A percentile compares a stretch with the other conserved stretches of the same genome.
Evolutionary conservation across 352 stramenopile genomes (phyloP).

Genomic region (Pythium periplocum): DNA sequence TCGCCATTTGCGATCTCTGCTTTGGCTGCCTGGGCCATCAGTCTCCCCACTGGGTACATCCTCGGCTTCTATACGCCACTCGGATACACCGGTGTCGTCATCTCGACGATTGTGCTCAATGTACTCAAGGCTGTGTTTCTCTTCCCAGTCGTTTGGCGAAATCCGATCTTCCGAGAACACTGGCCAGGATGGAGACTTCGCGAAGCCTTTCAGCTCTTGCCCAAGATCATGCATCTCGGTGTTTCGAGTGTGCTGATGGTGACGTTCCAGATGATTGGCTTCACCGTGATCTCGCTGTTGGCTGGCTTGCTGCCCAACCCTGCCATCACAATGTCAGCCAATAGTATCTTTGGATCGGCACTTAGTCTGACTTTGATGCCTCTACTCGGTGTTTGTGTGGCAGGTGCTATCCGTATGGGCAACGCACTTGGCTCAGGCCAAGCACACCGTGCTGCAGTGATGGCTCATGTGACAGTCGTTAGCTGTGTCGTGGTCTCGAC

Average conservation of each 20-base stretch:
- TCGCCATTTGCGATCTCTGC: conserved; percentile 18
- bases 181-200: conserved; percentile 29
- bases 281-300: conserved; percentile 39
- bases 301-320: conserved; percentile 51
- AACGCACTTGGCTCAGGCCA: conserved; percentile 52
- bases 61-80: conserved; percentile 28
- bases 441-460: conserved; percentile 22
- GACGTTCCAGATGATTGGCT: conserved; percentile 39
- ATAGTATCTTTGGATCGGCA: conserved; percentile 45
- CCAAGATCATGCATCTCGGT: conserved; percentile 26
- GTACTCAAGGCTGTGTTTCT: conserved; percentile 22
- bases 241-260: conserved; percentile 47
- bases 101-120: conserved; percentile 17
- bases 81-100: conserved; percentile 21
- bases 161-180: conserved; percentile 13
- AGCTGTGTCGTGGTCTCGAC: conserved; percentile 7
- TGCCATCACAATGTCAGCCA: conserved; percentile 40
- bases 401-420: conserved; percentile 48
- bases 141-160: conserved; percentile 15
- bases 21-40: conserved; percentile 13
- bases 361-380: conserved; percentile 46
- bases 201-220: conserved; percentile 30
- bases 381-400: conserved; percentile 36
- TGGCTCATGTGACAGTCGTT: conserved; percentile 13
- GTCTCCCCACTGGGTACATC: conserved; percentile 15